These are phyloP conservation scores for Posidonia australis DNA, from an alignment of 106 monocot species.

Conservation along the genomic window DNA sequence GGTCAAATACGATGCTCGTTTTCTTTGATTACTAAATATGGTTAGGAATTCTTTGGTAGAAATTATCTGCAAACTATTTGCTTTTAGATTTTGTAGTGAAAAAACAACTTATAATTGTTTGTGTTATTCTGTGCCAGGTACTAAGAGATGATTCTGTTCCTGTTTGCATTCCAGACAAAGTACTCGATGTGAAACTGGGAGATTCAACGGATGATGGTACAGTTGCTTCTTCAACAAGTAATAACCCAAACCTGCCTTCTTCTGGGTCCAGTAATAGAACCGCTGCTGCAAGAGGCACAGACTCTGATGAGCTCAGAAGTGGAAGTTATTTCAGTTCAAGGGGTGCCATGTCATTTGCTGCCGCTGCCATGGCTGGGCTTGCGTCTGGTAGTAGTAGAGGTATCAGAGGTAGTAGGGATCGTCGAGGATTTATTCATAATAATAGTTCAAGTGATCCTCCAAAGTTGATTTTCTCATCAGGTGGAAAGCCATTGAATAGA, in stretches of 20 bases:
- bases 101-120: neutral
- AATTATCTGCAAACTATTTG: no score
- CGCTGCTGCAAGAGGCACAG: constrained; percentile 24
- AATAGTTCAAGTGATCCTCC: constrained; percentile 37
- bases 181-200: constrained; percentile 93
- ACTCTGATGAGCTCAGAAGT: constrained; percentile 47
- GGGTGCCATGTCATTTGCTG: constrained; percentile 93
- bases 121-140: constrained; percentile 28
- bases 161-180: constrained; percentile 62
- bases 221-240: constrained; percentile 38
- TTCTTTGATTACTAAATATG: no score
- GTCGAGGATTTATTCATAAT: constrained; percentile 30
- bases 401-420: constrained; percentile 63
- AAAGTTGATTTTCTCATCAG: constrained; percentile 70
- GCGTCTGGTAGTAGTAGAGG: constrained; percentile 78
- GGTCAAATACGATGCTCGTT: no score
- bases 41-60: no score
- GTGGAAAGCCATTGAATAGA: constrained; percentile 77
- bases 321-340: constrained; percentile 62
- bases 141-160: constrained; percentile 80
- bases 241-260: constrained; percentile 46
- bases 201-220: constrained; percentile 60
- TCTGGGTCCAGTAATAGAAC: constrained; percentile 48
- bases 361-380: constrained; percentile 95
- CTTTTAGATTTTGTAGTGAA: no score